Percentiles rank a stretch among this genome's conserved stretches.
Conservation (phyloP, 106 monocot genomes). For the Chionographis japonica region DNA sequence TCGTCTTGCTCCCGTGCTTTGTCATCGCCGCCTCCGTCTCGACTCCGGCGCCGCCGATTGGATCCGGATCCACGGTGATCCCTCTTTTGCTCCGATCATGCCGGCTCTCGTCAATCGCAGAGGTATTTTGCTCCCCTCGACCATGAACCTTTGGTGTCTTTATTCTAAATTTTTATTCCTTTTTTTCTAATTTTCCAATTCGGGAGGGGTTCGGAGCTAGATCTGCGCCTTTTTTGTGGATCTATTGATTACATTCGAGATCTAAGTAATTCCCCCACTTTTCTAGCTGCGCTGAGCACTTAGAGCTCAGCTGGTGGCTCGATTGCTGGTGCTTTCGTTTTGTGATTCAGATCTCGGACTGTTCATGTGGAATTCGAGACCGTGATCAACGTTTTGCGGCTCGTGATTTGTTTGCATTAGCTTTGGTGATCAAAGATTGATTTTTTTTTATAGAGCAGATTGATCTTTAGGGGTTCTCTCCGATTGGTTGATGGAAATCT, state of each 20-base stretch:
- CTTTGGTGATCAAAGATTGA: no score
- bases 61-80: conserved; percentile 1
- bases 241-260: not conserved
- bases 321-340: no score
- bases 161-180: not conserved
- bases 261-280: not conserved
- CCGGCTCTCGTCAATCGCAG: conserved; percentile 33
- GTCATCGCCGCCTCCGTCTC: not conserved
- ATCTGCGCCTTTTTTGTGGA: not conserved
- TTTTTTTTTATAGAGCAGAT: no score
- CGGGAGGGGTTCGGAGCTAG: not conserved
- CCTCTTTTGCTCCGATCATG: conserved; percentile 19
- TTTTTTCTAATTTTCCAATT: not conserved
- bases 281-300: not conserved
- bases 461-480: no score
- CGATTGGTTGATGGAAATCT: no score
- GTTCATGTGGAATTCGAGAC: no score
- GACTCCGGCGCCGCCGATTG: not conserved
- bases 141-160: not conserved
- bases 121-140: conserved; percentile 10
- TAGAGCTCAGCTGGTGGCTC: not conserved
- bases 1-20: not conserved
- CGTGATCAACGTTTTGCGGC: no score
- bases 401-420: no score
- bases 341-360: no score